Evolutionary conservation across 2,329 filamentous ascomycete species (phyloP).

Genomic region (Colletotrichum simmondsii): DNA sequence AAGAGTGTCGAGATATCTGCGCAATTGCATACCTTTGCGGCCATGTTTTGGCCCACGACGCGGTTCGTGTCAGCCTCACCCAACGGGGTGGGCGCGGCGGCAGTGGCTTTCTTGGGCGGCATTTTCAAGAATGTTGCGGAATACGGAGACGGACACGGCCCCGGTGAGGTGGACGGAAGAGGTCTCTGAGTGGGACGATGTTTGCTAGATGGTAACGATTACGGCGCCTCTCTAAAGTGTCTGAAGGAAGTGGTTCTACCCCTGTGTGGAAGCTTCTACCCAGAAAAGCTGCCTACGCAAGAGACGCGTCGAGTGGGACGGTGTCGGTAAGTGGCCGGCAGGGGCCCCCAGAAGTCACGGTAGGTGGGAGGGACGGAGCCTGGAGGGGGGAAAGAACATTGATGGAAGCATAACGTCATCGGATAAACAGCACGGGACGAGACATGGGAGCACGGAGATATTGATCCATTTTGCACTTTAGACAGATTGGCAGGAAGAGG

Average conservation of each 20-base stretch:
- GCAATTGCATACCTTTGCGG: not conserved
- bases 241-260: not conserved
- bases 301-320: not conserved
- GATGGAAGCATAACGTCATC: conserved; percentile 2
- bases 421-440: not conserved
- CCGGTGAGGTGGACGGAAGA: not conserved
- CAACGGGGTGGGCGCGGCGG: not conserved
- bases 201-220: not conserved
- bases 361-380: not conserved
- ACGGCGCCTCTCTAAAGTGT: not conserved
- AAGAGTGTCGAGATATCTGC: not conserved
- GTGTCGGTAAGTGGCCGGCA: conserved; percentile 10
- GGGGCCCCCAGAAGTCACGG: not conserved
- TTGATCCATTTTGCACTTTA: not conserved
- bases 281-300: not conserved
- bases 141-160: not conserved
- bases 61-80: conserved; percentile 20
- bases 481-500: not conserved
- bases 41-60: not conserved
- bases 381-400: not conserved
- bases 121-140: not conserved
- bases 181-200: not conserved
- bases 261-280: not conserved
- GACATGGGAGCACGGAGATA: not conserved
- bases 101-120: conserved; percentile 8